Conservation (phyloP, 1,139 yeast genomes). For the Hyphopichia pseudoburtonii region DNA sequence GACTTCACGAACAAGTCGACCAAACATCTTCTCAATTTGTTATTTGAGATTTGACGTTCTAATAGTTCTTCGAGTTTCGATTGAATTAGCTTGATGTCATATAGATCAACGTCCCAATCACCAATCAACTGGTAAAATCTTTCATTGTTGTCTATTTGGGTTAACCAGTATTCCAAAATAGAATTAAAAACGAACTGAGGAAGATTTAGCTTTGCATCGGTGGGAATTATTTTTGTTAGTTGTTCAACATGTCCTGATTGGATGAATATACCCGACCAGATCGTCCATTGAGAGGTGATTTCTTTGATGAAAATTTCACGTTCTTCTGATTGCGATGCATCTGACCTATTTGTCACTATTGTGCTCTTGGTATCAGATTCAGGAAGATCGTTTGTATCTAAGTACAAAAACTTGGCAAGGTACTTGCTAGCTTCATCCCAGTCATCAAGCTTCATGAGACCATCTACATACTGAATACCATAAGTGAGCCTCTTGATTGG, state of each 20-base stretch:
- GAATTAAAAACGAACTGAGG: slow-evolving; percentile 47
- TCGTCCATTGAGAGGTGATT: slow-evolving; percentile 60
- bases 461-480: slow-evolving; percentile 65
- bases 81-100: slow-evolving; percentile 47
- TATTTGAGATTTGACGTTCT: slow-evolving; percentile 18
- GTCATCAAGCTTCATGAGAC: slow-evolving; percentile 45
- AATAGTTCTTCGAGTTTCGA: slow-evolving; percentile 46
- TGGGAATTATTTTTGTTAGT: slow-evolving; percentile 58
- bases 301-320: slow-evolving; percentile 30
- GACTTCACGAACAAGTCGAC: slow-evolving; percentile 58
- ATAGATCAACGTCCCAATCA: slow-evolving; percentile 62
- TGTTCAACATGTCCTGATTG: slow-evolving; percentile 46
- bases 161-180: slow-evolving; percentile 53
- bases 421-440: slow-evolving; percentile 63
- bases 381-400: slow-evolving; percentile 31
- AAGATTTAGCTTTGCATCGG: slow-evolving; percentile 34
- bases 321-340: slow-evolving; percentile 17
- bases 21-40: slow-evolving; percentile 46
- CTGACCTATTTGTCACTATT: slow-evolving; percentile 14
- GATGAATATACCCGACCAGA: slow-evolving; percentile 59
- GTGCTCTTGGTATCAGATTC: slow-evolving; percentile 34
- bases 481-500: slow-evolving; percentile 52
- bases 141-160: slow-evolving; percentile 23
- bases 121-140: slow-evolving; percentile 43
- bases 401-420: slow-evolving; percentile 38